These are phyloP conservation scores for Ophiocordyceps sinensis DNA, from an alignment of 2,329 filamentous ascomycete genomes.

Conservation along the genomic window DNA sequence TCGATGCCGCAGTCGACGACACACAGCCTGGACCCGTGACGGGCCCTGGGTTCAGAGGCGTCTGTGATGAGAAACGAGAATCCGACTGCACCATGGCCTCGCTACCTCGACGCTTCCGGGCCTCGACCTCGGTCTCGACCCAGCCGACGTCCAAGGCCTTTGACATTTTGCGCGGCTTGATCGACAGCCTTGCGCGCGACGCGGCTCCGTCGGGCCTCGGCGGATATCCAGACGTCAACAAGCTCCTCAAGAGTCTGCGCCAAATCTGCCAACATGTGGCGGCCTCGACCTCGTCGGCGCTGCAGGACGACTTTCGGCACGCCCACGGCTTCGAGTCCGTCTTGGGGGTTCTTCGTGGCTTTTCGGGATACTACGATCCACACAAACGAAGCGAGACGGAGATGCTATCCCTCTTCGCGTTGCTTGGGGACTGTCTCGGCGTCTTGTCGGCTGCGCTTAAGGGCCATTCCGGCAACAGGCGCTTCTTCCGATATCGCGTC, in stretches of 20 bases:
- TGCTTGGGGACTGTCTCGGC: slow-evolving; percentile 57
- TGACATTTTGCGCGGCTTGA: slow-evolving; percentile 40
- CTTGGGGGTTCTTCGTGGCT: slow-evolving; percentile 51
- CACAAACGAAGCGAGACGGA: slow-evolving; percentile 45
- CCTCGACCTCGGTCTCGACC: slow-evolving; percentile 48
- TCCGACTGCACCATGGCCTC: slow-evolving; percentile 29
- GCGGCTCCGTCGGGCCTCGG: slow-evolving; percentile 17
- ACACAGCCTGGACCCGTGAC: slow-evolving; percentile 21
- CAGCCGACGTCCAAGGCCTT: slow-evolving; percentile 46
- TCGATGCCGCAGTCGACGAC: slow-evolving; percentile 20
- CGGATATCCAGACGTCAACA: slow-evolving; percentile 32
- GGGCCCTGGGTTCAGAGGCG: slow-evolving; percentile 16
- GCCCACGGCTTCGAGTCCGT: slow-evolving; percentile 65
- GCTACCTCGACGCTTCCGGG: slow-evolving; percentile 43
- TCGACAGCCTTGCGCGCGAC: slow-evolving; percentile 28
- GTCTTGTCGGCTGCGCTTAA: slow-evolving; percentile 63
- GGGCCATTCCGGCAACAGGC: slow-evolving; percentile 70
- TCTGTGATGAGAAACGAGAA: slow-evolving; percentile 5
- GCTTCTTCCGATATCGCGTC: slow-evolving; percentile 69
- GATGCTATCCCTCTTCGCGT: slow-evolving; percentile 49
- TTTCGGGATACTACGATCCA: slow-evolving; percentile 66
- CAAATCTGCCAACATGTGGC: slow-evolving; percentile 51
- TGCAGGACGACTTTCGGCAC: slow-evolving; percentile 72
- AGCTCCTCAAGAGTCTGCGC: slow-evolving; percentile 41
- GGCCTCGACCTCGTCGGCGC: slow-evolving; percentile 29